phyloP scores from a whole-genome alignment of 2,329 filamentous ascomycete species.

The Fusarium nisikadoi region DNA sequence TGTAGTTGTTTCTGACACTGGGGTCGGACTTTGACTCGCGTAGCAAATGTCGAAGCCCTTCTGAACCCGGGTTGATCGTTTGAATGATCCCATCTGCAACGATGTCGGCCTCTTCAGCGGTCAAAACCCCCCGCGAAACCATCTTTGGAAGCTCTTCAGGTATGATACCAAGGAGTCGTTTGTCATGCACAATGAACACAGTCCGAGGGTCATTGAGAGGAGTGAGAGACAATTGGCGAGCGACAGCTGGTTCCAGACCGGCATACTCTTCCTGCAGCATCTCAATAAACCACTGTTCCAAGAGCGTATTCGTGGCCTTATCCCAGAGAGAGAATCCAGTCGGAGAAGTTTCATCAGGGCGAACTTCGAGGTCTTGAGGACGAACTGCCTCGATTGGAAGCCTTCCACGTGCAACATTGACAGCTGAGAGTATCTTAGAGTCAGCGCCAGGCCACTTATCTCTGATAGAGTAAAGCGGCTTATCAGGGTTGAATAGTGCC shows the following conservation, averaged over 20 bases:
- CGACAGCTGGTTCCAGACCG: slow-evolving; percentile 2
- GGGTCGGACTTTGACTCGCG: not conserved
- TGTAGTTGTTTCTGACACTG: not conserved
- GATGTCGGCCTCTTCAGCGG: slow-evolving; percentile 5
- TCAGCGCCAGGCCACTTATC: slow-evolving; percentile 23
- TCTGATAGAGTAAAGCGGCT: slow-evolving; percentile 12
- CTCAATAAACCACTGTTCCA: slow-evolving; percentile 22
- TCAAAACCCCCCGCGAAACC: slow-evolving; percentile 12
- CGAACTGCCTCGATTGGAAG: not conserved
- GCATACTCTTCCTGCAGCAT: slow-evolving; percentile 27
- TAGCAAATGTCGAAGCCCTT: not conserved
- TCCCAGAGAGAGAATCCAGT: slow-evolving; percentile 11
- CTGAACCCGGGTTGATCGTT: slow-evolving; percentile 12
- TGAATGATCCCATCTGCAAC: slow-evolving; percentile 8
- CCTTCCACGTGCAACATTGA: not conserved
- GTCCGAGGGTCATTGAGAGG: slow-evolving; percentile 27
- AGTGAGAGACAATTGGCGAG: slow-evolving; percentile 8
- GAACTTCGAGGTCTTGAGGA: slow-evolving; percentile 10
- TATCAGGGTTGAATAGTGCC: slow-evolving; percentile 1
- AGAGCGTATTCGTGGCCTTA: not conserved
- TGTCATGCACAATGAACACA: slow-evolving; percentile 30
- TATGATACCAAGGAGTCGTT: slow-evolving; percentile 21
- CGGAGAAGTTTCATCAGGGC: not conserved
- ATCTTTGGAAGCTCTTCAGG: slow-evolving; percentile 22
- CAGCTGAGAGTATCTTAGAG: not conserved